Conservation (phyloP, 2,329 filamentous ascomycete species). For the Fusarium napiforme region DNA sequence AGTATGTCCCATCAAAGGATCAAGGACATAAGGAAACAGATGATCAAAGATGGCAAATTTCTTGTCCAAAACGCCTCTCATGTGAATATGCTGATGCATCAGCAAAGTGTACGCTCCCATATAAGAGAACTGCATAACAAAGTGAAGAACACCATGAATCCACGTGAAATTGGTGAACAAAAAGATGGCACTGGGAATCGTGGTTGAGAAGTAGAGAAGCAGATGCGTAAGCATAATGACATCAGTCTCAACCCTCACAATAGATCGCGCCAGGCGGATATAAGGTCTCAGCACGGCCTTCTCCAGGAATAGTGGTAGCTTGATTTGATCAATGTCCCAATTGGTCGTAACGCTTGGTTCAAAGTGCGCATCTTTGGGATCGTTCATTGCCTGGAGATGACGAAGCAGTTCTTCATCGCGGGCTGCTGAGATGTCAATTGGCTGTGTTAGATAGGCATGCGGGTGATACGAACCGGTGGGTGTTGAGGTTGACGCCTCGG, state of each 20-base stretch:
- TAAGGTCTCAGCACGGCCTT: slow-evolving; percentile 66
- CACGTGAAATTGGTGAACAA: slow-evolving; percentile 75
- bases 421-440: not conserved
- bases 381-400: slow-evolving; percentile 28
- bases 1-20: slow-evolving; percentile 83
- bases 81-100: slow-evolving; percentile 88
- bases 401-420: slow-evolving; percentile 28
- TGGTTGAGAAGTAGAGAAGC: slow-evolving; percentile 75
- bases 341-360: slow-evolving; percentile 25
- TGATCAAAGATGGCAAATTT: slow-evolving; percentile 67
- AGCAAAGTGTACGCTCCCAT: slow-evolving; percentile 81
- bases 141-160: slow-evolving; percentile 73
- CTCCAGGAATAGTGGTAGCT: slow-evolving; percentile 21
- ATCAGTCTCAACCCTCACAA: slow-evolving; percentile 75
- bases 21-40: slow-evolving; percentile 77
- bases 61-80: slow-evolving; percentile 73
- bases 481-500: not conserved
- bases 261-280: slow-evolving; percentile 61
- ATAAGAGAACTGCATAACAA: slow-evolving; percentile 73
- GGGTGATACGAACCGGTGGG: slow-evolving; percentile 7
- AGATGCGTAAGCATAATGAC: slow-evolving; percentile 84
- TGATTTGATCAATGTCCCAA: slow-evolving; percentile 32
- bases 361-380: slow-evolving; percentile 31
- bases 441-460: not conserved
- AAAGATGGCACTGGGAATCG: slow-evolving; percentile 73